These are phyloP conservation scores for Trypanosoma conorhini DNA, from an alignment of 208 protist species.

Conservation along the genomic window DNA sequence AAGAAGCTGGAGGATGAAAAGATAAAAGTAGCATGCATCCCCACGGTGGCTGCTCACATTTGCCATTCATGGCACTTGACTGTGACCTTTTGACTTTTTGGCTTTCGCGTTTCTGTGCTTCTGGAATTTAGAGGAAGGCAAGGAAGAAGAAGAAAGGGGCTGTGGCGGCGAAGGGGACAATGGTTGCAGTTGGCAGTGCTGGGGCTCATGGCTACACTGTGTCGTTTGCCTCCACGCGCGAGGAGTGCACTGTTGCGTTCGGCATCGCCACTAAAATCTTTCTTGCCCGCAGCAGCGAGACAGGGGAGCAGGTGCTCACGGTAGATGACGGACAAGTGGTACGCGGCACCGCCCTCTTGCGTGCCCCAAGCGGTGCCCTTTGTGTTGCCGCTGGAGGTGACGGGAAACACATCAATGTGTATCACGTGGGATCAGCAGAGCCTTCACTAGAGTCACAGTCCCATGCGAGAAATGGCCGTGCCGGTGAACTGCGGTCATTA, in stretches of 20 bases:
- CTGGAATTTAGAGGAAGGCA: neutral
- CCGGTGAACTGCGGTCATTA: constrained; percentile 27
- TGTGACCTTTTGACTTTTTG: neutral
- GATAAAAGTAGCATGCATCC: too few relatives aligned
- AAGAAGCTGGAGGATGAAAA: too few relatives aligned
- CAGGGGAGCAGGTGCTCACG: constrained; percentile 32
- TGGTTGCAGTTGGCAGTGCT: neutral
- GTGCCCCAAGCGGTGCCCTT: constrained; percentile 49
- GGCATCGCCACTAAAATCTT: constrained; percentile 60
- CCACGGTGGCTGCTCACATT: too few relatives aligned
- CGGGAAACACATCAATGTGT: constrained; percentile 78
- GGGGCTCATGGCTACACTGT: constrained; percentile 7
- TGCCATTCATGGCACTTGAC: too few relatives aligned
- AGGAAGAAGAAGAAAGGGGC: neutral
- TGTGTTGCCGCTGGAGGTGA: constrained; percentile 80
- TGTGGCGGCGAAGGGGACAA: neutral
- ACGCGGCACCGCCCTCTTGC: constrained; percentile 60
- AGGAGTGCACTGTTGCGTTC: constrained; percentile 46
- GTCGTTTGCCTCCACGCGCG: constrained; percentile 15
- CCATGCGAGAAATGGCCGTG: neutral
- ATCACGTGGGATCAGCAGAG: constrained; percentile 49
- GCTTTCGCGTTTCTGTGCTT: neutral
- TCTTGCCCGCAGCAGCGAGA: constrained; percentile 36
- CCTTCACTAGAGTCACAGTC: constrained; percentile 4
- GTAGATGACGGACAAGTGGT: constrained; percentile 79